phyloP scores from a whole-genome alignment of 352 stramenopile genomes.

The Phytophthora syringae region DNA sequence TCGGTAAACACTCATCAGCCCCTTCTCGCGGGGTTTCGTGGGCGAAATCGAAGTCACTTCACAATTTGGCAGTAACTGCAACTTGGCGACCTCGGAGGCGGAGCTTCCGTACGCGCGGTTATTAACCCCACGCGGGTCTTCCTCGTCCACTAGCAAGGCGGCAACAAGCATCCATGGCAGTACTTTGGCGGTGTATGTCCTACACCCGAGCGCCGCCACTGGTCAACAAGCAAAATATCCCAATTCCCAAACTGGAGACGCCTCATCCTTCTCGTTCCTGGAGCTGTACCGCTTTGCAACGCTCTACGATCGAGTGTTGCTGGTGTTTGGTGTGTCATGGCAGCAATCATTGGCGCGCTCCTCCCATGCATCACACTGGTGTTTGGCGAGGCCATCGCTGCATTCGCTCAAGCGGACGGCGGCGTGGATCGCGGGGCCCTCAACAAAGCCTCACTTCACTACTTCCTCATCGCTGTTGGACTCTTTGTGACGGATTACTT shows the following conservation, averaged over 20 bases:
- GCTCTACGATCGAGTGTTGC: background rate
- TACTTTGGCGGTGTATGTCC: background rate
- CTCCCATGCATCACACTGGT: slow-evolving; percentile 29
- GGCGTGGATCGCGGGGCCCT: slow-evolving; percentile 26
- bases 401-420: slow-evolving; percentile 37
- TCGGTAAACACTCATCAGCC: background rate
- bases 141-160: background rate
- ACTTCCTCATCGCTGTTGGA: slow-evolving; percentile 41
- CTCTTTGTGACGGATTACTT: slow-evolving; percentile 49
- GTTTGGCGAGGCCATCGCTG: slow-evolving; percentile 49
- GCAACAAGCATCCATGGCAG: background rate
- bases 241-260: background rate
- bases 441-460: slow-evolving; percentile 36
- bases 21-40: background rate
- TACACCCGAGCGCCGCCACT: background rate
- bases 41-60: background rate
- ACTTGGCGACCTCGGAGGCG: background rate
- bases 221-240: background rate
- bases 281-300: background rate
- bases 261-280: background rate
- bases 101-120: background rate
- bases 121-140: background rate
- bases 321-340: background rate
- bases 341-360: background rate
- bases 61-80: background rate